Percentiles rank a stretch among this genome's conserved stretches.
phyloP scores from a whole-genome alignment of 148 eudicot species.

The Dianthus caryophyllus region DNA sequence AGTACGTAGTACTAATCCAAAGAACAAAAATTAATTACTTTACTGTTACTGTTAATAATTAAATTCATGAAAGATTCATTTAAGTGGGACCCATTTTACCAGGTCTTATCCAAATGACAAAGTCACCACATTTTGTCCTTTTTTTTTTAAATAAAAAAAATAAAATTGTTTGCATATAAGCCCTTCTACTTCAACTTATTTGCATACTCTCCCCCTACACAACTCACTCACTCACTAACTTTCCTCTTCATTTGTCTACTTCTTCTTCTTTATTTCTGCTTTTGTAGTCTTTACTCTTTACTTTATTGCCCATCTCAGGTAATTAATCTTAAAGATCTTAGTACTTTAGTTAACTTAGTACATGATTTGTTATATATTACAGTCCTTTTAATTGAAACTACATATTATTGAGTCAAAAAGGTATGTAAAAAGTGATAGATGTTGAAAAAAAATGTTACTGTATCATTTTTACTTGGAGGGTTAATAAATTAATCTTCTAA shows the following conservation, averaged over 20 bases:
- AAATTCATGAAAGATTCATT: not conserved
- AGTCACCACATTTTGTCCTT: not conserved
- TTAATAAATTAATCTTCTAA: too few species aligned
- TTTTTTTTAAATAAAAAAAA: not conserved
- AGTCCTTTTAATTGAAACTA: not conserved
- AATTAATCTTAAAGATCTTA: not conserved
- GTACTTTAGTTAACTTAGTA: not conserved
- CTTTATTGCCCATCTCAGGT: not conserved
- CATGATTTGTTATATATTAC: too few species aligned
- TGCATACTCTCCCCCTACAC: not conserved
- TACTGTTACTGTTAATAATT: too few species aligned
- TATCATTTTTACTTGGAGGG: too few species aligned
- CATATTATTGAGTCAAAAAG: not conserved
- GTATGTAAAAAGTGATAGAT: too few species aligned
- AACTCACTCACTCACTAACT: not conserved
- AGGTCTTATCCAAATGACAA: constrained; percentile 6
- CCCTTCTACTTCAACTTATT: not conserved
- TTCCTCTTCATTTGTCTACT: not conserved
- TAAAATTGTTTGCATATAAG: not conserved
- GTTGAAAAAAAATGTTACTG: too few species aligned
- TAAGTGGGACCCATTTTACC: not conserved
- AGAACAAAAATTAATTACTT: too few species aligned
- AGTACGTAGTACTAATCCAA: too few species aligned
- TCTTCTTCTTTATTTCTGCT: not conserved
- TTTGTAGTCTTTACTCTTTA: not conserved